phyloP scores from a whole-genome alignment of 2,329 filamentous ascomycete species.

The Rhexocercosporidium sp. region DNA sequence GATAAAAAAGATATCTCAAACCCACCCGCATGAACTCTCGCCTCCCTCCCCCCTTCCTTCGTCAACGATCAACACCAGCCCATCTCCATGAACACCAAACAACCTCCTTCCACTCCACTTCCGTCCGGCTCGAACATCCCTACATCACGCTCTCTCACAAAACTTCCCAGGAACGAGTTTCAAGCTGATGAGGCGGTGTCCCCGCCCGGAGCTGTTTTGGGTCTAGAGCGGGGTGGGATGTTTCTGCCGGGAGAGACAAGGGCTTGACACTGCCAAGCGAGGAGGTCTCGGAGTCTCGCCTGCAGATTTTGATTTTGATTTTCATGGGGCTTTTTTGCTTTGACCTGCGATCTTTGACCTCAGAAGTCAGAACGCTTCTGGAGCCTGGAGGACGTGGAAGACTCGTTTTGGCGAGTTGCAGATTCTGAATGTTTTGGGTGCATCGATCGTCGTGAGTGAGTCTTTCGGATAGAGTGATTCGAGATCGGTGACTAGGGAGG shows the following conservation, averaged over 20 bases:
- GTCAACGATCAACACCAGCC: neutral
- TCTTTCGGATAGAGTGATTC: neutral
- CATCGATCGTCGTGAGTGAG: neutral
- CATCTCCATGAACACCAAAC: conserved; percentile 16
- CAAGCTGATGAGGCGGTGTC: conserved; percentile 14
- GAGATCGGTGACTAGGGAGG: too few species aligned
- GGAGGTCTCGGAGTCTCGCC: neutral
- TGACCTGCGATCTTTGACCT: neutral
- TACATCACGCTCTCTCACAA: neutral
- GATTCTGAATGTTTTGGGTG: neutral
- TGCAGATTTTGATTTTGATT: neutral
- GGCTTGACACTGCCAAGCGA: conserved; percentile 13
- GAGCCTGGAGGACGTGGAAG: neutral
- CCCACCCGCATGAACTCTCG: conserved; percentile 1
- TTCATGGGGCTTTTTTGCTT: conserved; percentile 1
- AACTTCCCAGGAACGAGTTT: conserved; percentile 20
- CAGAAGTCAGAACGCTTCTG: neutral
- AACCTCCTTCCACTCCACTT: neutral
- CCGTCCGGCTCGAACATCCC: conserved; percentile 6
- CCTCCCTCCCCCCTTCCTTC: too few species aligned
- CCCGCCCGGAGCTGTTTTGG: conserved; percentile 8
- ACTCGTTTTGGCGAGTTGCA: neutral
- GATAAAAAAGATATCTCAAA: neutral
- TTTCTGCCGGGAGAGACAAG: conserved; percentile 1
- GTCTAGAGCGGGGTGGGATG: conserved; percentile 11